phyloP scores from a whole-genome alignment of 179 eudicot genomes.

The Silene coronaria region DNA sequence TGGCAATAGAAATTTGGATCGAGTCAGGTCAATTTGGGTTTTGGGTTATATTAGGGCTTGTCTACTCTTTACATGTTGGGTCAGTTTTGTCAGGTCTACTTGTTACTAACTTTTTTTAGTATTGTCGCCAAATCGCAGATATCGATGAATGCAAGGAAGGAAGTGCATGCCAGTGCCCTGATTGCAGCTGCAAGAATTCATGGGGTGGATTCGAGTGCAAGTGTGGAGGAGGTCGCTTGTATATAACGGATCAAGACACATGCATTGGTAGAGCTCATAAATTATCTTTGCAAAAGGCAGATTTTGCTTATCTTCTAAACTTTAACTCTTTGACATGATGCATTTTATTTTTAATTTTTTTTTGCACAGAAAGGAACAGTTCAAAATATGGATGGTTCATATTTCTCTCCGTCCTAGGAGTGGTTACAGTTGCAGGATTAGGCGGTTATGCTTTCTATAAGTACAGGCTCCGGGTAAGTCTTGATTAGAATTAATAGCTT shows the following conservation, averaged over 20 bases:
- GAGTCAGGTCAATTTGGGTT: no score
- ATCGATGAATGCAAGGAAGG: conserved; percentile 84
- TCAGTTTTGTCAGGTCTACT: not conserved
- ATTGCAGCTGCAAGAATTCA: conserved; percentile 89
- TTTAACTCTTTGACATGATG: not conserved
- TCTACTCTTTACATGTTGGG: not conserved
- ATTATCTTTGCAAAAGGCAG: not conserved
- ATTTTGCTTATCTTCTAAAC: not conserved
- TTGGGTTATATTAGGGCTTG: no score
- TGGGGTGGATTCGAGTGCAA: conserved; percentile 94
- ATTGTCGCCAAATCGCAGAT: conserved; percentile 37
- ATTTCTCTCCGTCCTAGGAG: conserved; percentile 50
- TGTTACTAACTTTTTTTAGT: not conserved
- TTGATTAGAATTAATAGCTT: not conserved
- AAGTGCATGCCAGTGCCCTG: conserved; percentile 85
- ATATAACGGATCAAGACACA: conserved; percentile 89
- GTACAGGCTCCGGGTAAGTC: conserved; percentile 73
- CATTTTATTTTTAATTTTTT: not conserved
- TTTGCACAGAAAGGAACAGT: conserved; percentile 51
- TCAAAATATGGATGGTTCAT: conserved; percentile 57
- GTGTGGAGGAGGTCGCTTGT: conserved; percentile 72
- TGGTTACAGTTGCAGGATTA: conserved; percentile 68
- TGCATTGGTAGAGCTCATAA: conserved; percentile 71
- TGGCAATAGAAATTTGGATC: no score
- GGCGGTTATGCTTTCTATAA: conserved; percentile 49